phyloP scores from a whole-genome alignment of 164 flowering plant genomes.

The Berberis thunbergii region DNA sequence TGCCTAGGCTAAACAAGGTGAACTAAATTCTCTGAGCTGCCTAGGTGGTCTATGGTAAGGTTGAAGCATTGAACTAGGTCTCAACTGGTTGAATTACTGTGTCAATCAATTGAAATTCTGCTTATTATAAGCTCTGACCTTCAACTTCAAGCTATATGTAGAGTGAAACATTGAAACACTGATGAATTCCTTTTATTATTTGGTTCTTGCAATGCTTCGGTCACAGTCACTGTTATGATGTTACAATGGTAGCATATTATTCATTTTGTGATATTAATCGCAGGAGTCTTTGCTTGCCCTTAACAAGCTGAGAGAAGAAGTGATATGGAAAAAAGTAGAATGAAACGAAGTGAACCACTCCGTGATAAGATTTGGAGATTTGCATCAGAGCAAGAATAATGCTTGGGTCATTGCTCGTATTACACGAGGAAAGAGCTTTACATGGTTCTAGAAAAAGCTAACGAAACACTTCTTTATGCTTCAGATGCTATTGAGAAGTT shows the following conservation, averaged over 20 bases:
- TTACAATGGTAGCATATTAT: not conserved
- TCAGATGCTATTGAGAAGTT: conserved; percentile 85
- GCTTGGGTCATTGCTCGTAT: conserved; percentile 82
- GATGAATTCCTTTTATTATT: no score
- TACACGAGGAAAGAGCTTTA: conserved; percentile 81
- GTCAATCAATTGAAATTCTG: no score
- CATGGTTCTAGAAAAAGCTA: conserved; percentile 89
- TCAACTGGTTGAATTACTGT: no score
- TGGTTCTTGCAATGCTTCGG: no score
- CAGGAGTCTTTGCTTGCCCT: conserved; percentile 83
- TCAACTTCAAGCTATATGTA: no score
- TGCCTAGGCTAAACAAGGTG: no score
- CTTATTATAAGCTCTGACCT: no score
- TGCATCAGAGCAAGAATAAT: conserved; percentile 84
- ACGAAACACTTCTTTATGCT: conserved; percentile 89
- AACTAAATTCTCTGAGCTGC: no score
- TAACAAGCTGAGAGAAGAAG: conserved; percentile 71
- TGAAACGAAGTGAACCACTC: conserved; percentile 36
- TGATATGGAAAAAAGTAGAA: conserved; percentile 72
- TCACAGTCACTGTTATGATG: not conserved
- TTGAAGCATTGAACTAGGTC: no score
- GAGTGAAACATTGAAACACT: no score
- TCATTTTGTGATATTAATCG: not conserved
- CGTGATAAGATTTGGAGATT: conserved; percentile 70
- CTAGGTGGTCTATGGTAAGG: no score